Conservation (phyloP, 1,284 basidiomycete genomes). For the Cryptococcus amylolentus region DNA sequence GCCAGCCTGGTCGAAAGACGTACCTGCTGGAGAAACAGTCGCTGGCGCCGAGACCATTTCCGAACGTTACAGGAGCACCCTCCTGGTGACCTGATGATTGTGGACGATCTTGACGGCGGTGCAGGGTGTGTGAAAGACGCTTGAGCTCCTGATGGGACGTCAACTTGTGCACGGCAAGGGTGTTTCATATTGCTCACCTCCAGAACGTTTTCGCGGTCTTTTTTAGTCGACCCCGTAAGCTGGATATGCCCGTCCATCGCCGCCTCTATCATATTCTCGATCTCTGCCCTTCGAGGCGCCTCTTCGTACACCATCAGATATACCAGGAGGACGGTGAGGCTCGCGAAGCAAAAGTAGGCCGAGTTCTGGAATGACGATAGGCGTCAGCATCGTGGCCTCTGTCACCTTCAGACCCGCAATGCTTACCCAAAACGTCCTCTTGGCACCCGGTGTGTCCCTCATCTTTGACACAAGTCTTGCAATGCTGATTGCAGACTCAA, state of each 20-base stretch:
- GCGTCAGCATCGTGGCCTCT: not conserved
- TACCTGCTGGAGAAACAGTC: no score
- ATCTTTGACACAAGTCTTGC: not conserved
- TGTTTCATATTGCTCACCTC: not conserved
- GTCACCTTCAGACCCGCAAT: not conserved
- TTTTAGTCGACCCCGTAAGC: not conserved
- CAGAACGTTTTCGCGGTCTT: conserved; percentile 1
- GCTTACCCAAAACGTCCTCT: conserved; percentile 2
- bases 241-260: conserved; percentile 5
- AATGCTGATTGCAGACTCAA: conserved; percentile 1
- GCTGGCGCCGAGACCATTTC: no score
- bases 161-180: not conserved
- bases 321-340: conserved; percentile 1
- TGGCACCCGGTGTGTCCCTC: conserved; percentile 2
- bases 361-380: not conserved
- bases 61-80: not conserved
- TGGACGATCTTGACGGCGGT: not conserved
- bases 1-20: no score
- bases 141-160: not conserved
- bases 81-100: not conserved
- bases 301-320: conserved; percentile 7
- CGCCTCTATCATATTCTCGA: conserved; percentile 5
- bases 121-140: not conserved
- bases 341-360: conserved; percentile 5
- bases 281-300: conserved; percentile 1